Conservation (phyloP, 2,329 filamentous ascomycete genomes). For the Parastagonospora avenae region DNA sequence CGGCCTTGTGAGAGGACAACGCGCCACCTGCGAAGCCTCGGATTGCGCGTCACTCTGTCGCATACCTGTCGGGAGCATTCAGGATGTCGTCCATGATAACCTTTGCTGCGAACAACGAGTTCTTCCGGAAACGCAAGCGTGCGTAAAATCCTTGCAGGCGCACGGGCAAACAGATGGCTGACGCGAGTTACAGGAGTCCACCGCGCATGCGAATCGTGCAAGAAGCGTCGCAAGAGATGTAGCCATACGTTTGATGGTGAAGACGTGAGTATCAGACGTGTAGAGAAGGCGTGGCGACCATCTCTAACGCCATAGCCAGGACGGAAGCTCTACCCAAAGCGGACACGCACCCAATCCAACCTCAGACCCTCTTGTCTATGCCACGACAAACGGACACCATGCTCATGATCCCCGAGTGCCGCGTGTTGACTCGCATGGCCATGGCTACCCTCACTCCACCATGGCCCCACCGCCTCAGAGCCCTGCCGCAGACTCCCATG, state of each 20-base stretch:
- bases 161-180: conserved; percentile 26
- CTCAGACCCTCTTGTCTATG: conserved; percentile 34
- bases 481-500: conserved; percentile 34
- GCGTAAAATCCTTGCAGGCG: conserved; percentile 21
- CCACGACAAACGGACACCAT: conserved; percentile 23
- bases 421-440: conserved; percentile 27
- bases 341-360: conserved; percentile 38
- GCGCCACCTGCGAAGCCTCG: conserved; percentile 17
- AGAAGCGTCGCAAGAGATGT: conserved; percentile 45
- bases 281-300: background rate
- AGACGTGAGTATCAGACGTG: conserved; percentile 9
- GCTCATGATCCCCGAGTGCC: conserved; percentile 31
- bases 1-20: conserved; percentile 27
- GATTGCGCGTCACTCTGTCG: conserved; percentile 8
- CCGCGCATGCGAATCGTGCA: conserved; percentile 52
- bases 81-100: conserved; percentile 51
- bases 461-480: conserved; percentile 41
- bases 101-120: conserved; percentile 53
- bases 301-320: conserved; percentile 11
- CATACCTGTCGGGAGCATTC: conserved; percentile 11
- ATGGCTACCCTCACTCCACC: conserved; percentile 32
- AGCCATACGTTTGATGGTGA: conserved; percentile 50
- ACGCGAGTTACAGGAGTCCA: conserved; percentile 42
- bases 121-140: conserved; percentile 52
- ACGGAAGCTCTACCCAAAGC: conserved; percentile 47